Percentiles rank a stretch among this genome's conserved stretches.
Evolutionary conservation across 2,329 filamentous ascomycete species (phyloP).

Genomic region (Aspergillus ustus): DNA sequence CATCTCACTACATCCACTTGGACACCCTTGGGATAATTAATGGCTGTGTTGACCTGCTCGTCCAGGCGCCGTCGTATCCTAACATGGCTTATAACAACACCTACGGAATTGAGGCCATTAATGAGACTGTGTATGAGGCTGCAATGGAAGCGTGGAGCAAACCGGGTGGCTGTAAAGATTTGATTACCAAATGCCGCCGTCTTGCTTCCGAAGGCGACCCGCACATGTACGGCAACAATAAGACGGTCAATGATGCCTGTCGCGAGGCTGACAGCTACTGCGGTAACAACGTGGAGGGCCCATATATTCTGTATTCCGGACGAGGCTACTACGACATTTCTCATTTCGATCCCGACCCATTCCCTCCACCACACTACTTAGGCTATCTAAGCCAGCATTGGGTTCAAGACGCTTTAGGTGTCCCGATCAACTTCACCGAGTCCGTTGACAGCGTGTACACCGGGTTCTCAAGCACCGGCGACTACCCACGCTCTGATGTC

Average conservation of each 20-base stretch:
- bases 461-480: slow-evolving; percentile 54
- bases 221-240: slow-evolving; percentile 51
- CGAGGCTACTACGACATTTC: slow-evolving; percentile 64
- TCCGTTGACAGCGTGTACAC: slow-evolving; percentile 48
- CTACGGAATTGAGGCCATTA: slow-evolving; percentile 59
- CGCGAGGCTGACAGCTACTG: slow-evolving; percentile 52
- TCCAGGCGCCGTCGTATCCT: slow-evolving; percentile 55
- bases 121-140: slow-evolving; percentile 52
- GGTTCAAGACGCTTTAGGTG: slow-evolving; percentile 63
- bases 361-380: slow-evolving; percentile 57
- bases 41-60: slow-evolving; percentile 58
- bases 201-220: slow-evolving; percentile 56
- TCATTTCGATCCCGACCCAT: slow-evolving; percentile 56
- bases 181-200: slow-evolving; percentile 56
- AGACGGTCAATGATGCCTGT: slow-evolving; percentile 53
- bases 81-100: slow-evolving; percentile 63
- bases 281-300: slow-evolving; percentile 48
- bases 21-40: slow-evolving; percentile 63
- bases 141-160: slow-evolving; percentile 51
- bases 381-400: slow-evolving; percentile 62
- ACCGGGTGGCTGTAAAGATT: slow-evolving; percentile 58
- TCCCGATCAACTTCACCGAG: slow-evolving; percentile 63
- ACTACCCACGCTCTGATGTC: slow-evolving; percentile 54
- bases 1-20: slow-evolving; percentile 47
- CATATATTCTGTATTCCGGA: slow-evolving; percentile 48